These are phyloP conservation scores for Blastobotrys robertii DNA, from an alignment of 805 yeast species.

Conservation along the genomic window DNA sequence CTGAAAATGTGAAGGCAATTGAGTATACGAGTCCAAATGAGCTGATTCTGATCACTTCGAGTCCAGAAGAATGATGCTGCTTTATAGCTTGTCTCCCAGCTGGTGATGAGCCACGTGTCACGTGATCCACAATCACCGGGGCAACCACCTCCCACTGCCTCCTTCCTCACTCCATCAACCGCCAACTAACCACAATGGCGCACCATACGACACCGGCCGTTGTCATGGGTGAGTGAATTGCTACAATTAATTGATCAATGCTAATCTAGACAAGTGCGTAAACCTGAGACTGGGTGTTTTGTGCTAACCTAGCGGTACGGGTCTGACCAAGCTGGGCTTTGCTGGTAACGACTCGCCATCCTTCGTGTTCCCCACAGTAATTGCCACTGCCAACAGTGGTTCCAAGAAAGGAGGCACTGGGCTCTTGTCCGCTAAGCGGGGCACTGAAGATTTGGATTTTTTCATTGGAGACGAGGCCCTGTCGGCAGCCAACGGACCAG, in stretches of 20 bases:
- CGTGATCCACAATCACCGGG: too few species aligned
- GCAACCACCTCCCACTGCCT: too few species aligned
- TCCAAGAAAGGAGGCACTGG: slow-evolving; percentile 29
- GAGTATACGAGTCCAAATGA: too few species aligned
- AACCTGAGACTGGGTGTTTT: neutral
- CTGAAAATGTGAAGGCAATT: too few species aligned
- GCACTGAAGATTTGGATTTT: slow-evolving; percentile 89
- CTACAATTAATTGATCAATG: neutral
- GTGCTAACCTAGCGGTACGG: slow-evolving; percentile 67
- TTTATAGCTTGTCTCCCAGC: too few species aligned
- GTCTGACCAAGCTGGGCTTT: slow-evolving; percentile 92
- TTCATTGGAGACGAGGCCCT: slow-evolving; percentile 94
- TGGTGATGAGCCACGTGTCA: too few species aligned
- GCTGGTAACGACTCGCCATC: slow-evolving; percentile 99
- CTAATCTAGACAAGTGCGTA: neutral
- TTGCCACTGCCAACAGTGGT: slow-evolving; percentile 48
- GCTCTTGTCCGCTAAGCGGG: slow-evolving; percentile 59
- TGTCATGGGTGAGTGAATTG: slow-evolving; percentile 71
- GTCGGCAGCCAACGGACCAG: slow-evolving; percentile 81
- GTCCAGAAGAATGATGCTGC: too few species aligned
- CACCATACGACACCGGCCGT: slow-evolving; percentile 56
- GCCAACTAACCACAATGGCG: slow-evolving; percentile 14
- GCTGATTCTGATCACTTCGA: too few species aligned
- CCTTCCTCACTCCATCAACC: too few species aligned
- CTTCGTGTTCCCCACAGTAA: slow-evolving; percentile 94